These are phyloP conservation scores for Haplographium delicatum DNA, from an alignment of 495 filamentous ascomycete genomes.

Conservation along the genomic window DNA sequence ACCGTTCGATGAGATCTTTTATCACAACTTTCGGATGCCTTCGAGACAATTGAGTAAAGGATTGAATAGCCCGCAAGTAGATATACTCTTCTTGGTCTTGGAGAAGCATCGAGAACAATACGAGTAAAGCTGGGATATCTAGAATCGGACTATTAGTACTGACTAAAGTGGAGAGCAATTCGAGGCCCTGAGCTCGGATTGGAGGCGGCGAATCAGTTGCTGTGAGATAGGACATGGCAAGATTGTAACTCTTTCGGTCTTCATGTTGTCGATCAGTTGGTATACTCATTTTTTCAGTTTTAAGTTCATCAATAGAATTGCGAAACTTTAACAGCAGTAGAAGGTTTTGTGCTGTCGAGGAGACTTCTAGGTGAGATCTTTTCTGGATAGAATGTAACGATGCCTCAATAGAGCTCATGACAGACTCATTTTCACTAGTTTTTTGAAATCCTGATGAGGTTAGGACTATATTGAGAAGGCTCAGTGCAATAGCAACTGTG, in stretches of 20 bases:
- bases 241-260: slow-evolving; percentile 64
- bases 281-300: slow-evolving; percentile 12
- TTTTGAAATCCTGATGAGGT: slow-evolving; percentile 57
- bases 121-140: slow-evolving; percentile 63
- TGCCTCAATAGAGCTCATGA: slow-evolving; percentile 46
- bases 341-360: slow-evolving; percentile 51
- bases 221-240: slow-evolving; percentile 69
- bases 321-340: slow-evolving; percentile 53
- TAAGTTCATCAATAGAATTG: slow-evolving; percentile 6
- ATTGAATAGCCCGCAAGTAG: slow-evolving; percentile 64
- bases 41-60: slow-evolving; percentile 59
- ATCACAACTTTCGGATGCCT: slow-evolving; percentile 61
- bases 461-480: slow-evolving; percentile 61
- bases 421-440: slow-evolving; percentile 37
- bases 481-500: slow-evolving; percentile 54
- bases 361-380: slow-evolving; percentile 27
- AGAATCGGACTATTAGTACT: slow-evolving; percentile 55
- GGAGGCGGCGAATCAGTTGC: slow-evolving; percentile 62
- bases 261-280: slow-evolving; percentile 45
- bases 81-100: slow-evolving; percentile 70
- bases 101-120: slow-evolving; percentile 61
- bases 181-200: slow-evolving; percentile 72
- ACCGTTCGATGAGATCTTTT: slow-evolving; percentile 62
- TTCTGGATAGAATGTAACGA: slow-evolving; percentile 42
- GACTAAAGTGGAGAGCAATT: slow-evolving; percentile 62